A percentile compares a stretch with the other conserved stretches of the same genome.
Conservation (phyloP, 83 land plant genomes). For the Isoetes engelmannii region DNA sequence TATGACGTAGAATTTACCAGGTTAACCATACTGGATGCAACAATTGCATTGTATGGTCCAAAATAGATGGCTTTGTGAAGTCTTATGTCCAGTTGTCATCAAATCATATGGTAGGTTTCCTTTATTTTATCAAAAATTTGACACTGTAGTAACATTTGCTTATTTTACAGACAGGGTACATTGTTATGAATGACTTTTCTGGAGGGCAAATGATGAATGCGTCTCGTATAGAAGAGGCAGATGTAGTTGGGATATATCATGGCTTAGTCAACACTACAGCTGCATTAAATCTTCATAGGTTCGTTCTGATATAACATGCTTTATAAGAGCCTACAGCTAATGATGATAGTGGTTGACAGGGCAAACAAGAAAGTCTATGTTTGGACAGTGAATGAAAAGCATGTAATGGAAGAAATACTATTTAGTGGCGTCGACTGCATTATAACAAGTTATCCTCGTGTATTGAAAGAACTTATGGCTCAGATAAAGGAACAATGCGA, state of each 20-base stretch:
- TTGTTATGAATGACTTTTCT: conserved; percentile 65
- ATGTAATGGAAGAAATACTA: conserved; percentile 59
- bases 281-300: conserved; percentile 46
- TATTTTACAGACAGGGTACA: conserved; percentile 62
- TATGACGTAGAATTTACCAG: conserved; percentile 31
- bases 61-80: conserved; percentile 53
- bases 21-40: conserved; percentile 42
- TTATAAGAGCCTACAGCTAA: neutral
- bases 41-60: conserved; percentile 85
- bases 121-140: conserved; percentile 1
- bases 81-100: conserved; percentile 34
- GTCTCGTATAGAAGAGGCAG: conserved; percentile 58
- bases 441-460: conserved; percentile 55
- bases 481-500: conserved; percentile 48
- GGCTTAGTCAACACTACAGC: conserved; percentile 57
- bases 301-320: neutral
- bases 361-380: conserved; percentile 51
- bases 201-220: conserved; percentile 44
- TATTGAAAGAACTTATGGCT: conserved; percentile 54
- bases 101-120: conserved; percentile 16
- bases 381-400: conserved; percentile 80
- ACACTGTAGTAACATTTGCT: neutral
- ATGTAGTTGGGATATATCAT: conserved; percentile 69
- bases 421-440: conserved; percentile 59
- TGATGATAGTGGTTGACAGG: neutral